Base-by-base conservation (phyloP, 108 stramenopile species). In the Thalassiosira profunda region DNA sequence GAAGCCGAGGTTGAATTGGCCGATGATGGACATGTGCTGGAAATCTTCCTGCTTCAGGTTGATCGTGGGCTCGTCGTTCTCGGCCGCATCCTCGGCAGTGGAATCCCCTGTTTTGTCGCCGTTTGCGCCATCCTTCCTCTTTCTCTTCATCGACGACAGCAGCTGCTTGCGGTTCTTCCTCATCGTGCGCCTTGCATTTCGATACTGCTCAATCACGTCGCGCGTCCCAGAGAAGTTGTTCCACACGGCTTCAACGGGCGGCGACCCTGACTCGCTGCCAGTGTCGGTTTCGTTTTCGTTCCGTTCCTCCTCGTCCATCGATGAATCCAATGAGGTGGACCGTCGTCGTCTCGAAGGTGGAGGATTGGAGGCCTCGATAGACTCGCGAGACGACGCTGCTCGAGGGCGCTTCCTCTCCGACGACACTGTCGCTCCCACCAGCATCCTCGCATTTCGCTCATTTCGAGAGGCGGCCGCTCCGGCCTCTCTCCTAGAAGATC, bases 1-100 rank as follows among this genome's bases (percentile, higher is more conserved):
- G 57, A 98, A 98, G 1, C 97, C 97, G 40, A 96, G 84, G 64
- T 98, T 98, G 78, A 97, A 98, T 59, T 98, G 97, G 5, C 97
- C 96, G 35, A 97, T 84, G 23, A 98, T 82, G 4, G 73, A 51
- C 96, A 96, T 94, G 33, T 68, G 65, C 3, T 55, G 72, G 70
- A 94, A 86, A 43, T 91, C 85, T 52, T 84, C 83, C 59, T 88
- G 83, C 10, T 70, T 67, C n/a, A 93, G 67, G 43, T 46, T 63
- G 23, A 88, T 67, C 7, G 55, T 67, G 29, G 57, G 36, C 10
- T 72, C 43, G 25, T 9, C 14, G 7, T 67, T 49, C 3, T 36
- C 8, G n/a, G n/a, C n/a, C 21, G 33, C 0, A 33, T 76, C 79
- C 64, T 2, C n/a, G n/a, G n/a, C n/a, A n/a, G n/a, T n/a, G n/a